A percentile compares a stretch with the other conserved stretches of the same genome.
Evolutionary conservation across 1,284 basidiomycete genomes (phyloP).

Genomic region (Cryptococcus neoformans): DNA sequence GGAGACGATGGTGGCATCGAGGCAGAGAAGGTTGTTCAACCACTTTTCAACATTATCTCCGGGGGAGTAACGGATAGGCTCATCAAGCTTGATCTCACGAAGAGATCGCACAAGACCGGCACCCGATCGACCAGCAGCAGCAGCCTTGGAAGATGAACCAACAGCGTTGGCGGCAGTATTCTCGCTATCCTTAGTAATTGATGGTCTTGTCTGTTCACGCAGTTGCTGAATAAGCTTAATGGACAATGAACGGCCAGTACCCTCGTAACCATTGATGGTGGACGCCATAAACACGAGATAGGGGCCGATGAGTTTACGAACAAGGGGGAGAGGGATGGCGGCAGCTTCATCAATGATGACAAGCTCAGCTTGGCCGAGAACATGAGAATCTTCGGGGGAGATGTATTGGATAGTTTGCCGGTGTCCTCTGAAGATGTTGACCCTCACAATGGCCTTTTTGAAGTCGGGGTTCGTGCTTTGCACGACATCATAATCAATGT

Average conservation of each 20-base stretch:
- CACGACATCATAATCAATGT: constrained; percentile 94
- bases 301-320: constrained; percentile 91
- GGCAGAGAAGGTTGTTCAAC: constrained; percentile 87
- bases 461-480: constrained; percentile 93
- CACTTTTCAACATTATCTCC: constrained; percentile 93
- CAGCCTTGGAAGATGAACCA: constrained; percentile 35
- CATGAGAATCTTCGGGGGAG: constrained; percentile 94
- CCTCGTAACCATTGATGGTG: constrained; percentile 99
- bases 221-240: constrained; percentile 98
- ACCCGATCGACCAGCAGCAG: constrained; percentile 41
- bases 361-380: constrained; percentile 95
- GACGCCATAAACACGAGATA: constrained; percentile 99
- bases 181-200: constrained; percentile 58
- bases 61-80: constrained; percentile 87
- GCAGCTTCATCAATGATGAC: constrained; percentile 99
- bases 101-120: constrained; percentile 64
- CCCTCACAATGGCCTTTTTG: constrained; percentile 92
- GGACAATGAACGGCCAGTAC: constrained; percentile 93
- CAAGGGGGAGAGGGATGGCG: constrained; percentile 93
- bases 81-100: constrained; percentile 91
- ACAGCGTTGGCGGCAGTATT: constrained; percentile 11
- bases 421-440: constrained; percentile 91
- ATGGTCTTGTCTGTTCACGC: constrained; percentile 73
- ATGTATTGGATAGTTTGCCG: constrained; percentile 98
- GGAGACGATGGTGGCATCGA: constrained; percentile 79